Evolutionary conservation across 495 filamentous ascomycete species (phyloP).

Genomic region (Bacidia gigantensis): DNA sequence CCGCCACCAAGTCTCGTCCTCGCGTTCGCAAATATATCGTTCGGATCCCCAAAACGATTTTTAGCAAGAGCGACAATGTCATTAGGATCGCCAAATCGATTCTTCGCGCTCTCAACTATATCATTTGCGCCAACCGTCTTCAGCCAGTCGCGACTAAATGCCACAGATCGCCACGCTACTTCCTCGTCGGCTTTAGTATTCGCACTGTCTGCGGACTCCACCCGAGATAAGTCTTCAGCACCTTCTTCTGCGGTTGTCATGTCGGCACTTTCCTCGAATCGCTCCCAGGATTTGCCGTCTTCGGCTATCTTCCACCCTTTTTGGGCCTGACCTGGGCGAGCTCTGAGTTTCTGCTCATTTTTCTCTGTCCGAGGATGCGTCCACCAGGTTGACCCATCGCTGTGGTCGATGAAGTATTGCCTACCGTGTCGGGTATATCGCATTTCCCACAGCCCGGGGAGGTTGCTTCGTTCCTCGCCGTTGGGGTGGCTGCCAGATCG

Average conservation of each 20-base stretch:
- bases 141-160: constrained; percentile 2
- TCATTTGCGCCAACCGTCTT: constrained; percentile 2
- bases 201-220: constrained; percentile 1
- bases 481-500: constrained; percentile 7
- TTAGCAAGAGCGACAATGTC: neutral
- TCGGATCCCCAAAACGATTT: neutral
- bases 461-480: constrained; percentile 5
- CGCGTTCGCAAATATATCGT: neutral
- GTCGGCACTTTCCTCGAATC: constrained; percentile 5
- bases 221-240: neutral
- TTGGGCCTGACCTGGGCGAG: constrained; percentile 21
- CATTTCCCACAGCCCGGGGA: constrained; percentile 10
- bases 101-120: neutral
- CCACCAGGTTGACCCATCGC: constrained; percentile 9
- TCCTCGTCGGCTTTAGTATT: neutral
- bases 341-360: constrained; percentile 35
- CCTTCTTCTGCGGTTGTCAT: neutral
- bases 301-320: constrained; percentile 9
- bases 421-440: constrained; percentile 11
- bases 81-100: neutral
- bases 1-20: neutral
- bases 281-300: constrained; percentile 8
- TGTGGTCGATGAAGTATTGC: constrained; percentile 9
- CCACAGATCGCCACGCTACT: constrained; percentile 1
- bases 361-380: constrained; percentile 8